These are phyloP conservation scores for Aristolochia fimbriata DNA, from an alignment of 164 flowering plant species.

Conservation along the genomic window DNA sequence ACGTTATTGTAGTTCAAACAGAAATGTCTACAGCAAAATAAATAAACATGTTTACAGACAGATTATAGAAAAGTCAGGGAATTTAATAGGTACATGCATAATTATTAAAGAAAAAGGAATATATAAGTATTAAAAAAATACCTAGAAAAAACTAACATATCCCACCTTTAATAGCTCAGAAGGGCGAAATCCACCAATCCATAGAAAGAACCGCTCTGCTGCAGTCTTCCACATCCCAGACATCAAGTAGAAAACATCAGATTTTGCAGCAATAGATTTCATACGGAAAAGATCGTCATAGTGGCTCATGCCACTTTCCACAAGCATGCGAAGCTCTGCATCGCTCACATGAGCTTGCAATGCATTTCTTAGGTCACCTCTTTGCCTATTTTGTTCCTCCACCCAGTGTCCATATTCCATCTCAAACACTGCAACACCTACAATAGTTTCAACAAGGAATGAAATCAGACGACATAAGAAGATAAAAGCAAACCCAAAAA, in stretches of 20 bases:
- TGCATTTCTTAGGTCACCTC: constrained; percentile 49
- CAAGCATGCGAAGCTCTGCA: constrained; percentile 33
- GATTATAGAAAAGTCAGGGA: neutral
- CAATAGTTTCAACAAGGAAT: constrained; percentile 8
- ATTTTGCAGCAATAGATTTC: constrained; percentile 67
- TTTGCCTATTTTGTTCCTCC: constrained; percentile 61
- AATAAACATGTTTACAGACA: neutral
- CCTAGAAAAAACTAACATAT: no score
- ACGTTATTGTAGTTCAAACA: constrained; percentile 11
- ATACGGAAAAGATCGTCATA: constrained; percentile 68
- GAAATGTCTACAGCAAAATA: neutral
- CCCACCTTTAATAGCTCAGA: constrained; percentile 78
- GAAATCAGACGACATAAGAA: constrained; percentile 1
- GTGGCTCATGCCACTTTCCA: constrained; percentile 58
- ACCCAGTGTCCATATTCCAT: constrained; percentile 80
- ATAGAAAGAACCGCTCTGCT: constrained; percentile 75
- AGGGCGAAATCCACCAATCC: constrained; percentile 98
- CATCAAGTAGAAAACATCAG: constrained; percentile 79
- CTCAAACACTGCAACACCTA: constrained; percentile 72
- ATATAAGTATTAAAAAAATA: no score
- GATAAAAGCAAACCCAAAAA: neutral
- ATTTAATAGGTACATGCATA: no score
- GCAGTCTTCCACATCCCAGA: constrained; percentile 89
- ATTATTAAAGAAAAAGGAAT: no score
- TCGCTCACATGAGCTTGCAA: constrained; percentile 44